phyloP scores from a whole-genome alignment of 257 asterid species.

The Osmanthus fragrans region DNA sequence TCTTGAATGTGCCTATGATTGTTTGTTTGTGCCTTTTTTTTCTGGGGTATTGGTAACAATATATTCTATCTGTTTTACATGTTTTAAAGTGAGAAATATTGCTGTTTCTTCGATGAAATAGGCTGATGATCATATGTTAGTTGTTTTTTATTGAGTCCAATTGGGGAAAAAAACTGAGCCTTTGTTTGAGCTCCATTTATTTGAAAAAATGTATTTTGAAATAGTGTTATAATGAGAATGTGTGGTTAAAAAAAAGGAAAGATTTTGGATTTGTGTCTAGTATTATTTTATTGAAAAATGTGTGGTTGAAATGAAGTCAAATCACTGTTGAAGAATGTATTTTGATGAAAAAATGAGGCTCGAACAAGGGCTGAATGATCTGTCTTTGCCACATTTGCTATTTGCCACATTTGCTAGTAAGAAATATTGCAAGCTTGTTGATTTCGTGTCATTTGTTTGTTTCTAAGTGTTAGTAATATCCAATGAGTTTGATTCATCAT shows the following conservation, averaged over 20 bases:
- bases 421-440: background rate
- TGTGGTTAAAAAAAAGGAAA: too few relatives aligned
- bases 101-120: background rate
- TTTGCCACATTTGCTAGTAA: background rate
- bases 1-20: background rate
- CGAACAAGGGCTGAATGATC: too few relatives aligned
- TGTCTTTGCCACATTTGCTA: background rate
- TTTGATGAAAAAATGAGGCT: too few relatives aligned
- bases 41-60: background rate
- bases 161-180: too few relatives aligned
- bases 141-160: background rate
- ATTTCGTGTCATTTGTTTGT: background rate
- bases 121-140: background rate
- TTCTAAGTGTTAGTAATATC: background rate
- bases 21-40: background rate
- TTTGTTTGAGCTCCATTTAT: too few relatives aligned
- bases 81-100: background rate
- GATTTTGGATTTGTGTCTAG: too few relatives aligned
- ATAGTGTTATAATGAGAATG: too few relatives aligned
- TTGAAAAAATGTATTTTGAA: too few relatives aligned
- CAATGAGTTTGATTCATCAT: background rate
- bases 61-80: background rate
- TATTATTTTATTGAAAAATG: too few relatives aligned
- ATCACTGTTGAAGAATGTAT: too few relatives aligned
- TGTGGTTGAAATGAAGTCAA: too few relatives aligned